Evolutionary conservation across 352 stramenopile species (phyloP).

Genomic region (Pythium chondricola): DNA sequence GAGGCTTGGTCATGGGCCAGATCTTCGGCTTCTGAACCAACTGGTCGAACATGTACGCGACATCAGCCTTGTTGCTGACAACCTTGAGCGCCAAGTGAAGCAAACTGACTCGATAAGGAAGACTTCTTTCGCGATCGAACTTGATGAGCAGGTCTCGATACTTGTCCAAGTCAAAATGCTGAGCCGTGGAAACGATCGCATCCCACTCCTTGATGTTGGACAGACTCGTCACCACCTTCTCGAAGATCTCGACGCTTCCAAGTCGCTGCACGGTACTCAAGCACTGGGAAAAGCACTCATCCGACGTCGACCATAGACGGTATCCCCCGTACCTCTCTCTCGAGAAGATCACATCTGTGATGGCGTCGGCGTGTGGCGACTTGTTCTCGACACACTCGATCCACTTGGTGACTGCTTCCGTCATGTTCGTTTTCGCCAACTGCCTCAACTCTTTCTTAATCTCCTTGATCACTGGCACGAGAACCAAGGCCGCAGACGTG

Average conservation of each 20-base stretch:
- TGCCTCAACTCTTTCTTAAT: conserved; percentile 9
- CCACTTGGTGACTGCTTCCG: conserved; percentile 13
- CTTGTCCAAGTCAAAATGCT: conserved; percentile 14
- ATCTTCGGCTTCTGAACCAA: too few species aligned
- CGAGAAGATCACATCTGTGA: conserved; percentile 3
- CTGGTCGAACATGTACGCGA: too few species aligned
- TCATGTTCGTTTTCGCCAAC: conserved; percentile 4
- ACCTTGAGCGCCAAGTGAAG: conserved; percentile 3
- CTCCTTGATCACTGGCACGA: too few species aligned
- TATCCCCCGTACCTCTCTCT: too few species aligned
- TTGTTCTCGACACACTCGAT: conserved; percentile 6
- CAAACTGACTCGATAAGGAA: conserved; percentile 6
- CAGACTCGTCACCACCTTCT: conserved; percentile 13
- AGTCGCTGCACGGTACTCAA: conserved; percentile 8
- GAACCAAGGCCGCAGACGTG: conserved; percentile 11
- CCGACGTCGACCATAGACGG: conserved; percentile 8
- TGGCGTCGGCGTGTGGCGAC: conserved; percentile 5
- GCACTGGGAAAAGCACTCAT: conserved; percentile 12
- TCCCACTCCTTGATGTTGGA: conserved; percentile 1
- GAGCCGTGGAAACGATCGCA: conserved; percentile 4
- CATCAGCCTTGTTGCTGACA: not conserved
- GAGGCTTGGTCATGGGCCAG: too few species aligned
- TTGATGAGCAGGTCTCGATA: conserved; percentile 4
- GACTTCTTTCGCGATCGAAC: not conserved
- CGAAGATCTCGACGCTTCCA: conserved; percentile 10